Base-by-base conservation (phyloP, 331 rosid species). In the Prunus yedoensis region DNA sequence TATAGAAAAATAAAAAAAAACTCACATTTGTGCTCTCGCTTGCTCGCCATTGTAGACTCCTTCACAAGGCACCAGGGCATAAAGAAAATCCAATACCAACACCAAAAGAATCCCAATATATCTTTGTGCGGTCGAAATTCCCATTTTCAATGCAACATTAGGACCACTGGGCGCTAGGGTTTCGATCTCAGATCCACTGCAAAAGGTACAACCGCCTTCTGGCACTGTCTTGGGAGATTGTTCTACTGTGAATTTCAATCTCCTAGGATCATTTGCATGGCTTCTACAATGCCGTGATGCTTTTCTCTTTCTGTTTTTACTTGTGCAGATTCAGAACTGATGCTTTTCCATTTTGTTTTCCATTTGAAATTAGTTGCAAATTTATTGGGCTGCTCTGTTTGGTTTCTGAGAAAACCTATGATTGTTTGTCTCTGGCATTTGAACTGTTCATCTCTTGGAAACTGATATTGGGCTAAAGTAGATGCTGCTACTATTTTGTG, bases 161-260 rank as follows among this genome's bases (percentile, higher is more conserved):
- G 60, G 50, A 28, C 47, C 74, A 21, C 38, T 5, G 5, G 10
- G 23, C 25, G 16, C 74, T 69, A 69, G 74, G 74, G 74, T 50
- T 69, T 28, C 60, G 74, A 69, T 69, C 74, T 69, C 74, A 69
- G 74, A 69, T 69, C 74, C 73, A 66, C 18, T 18, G 41, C 35
- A 32, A 30, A 62, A 30, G 67, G 67, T 62, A 62, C 45, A 62
- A 62, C 45, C 67, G 14, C 53, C 64, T 23, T 23, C 64, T 21
- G 30, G 2, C 15, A 58, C 30, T 23, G 23, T 20, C 28, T 56
- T 20, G 52, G 52, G 16, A 12, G 52, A 47, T 10, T 56, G 4
- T 56, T 56, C 61, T 56, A n/a, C 25, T 18, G 12, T 20, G 61
- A 20, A 56, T 51, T 45, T 45, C 35, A 4, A 46, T 68, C 43